A percentile compares a stretch with the other conserved stretches of the same genome.
phyloP scores from a whole-genome alignment of 306 rosid genomes.

The Cicer yamashitae region DNA sequence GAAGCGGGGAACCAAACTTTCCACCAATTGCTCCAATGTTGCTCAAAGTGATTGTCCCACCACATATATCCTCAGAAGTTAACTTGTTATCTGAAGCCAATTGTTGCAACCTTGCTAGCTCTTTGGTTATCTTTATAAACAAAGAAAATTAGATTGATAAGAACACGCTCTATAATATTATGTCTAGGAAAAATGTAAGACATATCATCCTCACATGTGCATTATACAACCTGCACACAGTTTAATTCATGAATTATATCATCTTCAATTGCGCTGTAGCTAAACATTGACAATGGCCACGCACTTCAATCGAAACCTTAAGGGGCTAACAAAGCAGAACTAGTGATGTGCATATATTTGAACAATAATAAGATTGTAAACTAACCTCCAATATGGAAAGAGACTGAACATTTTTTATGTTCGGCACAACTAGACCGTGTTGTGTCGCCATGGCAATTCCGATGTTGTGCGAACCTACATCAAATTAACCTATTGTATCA shows the following conservation, averaged over 20 bases:
- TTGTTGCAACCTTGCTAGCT: slow-evolving; percentile 80
- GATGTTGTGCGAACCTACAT: slow-evolving; percentile 84
- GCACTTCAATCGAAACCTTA: slow-evolving; percentile 19
- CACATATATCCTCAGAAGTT: slow-evolving; percentile 72
- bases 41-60: slow-evolving; percentile 89
- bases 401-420: slow-evolving; percentile 84
- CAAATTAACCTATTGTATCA: slow-evolving; percentile 37
- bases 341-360: neutral
- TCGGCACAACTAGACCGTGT: slow-evolving; percentile 89
- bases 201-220: slow-evolving; percentile 18
- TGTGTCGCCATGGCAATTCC: slow-evolving; percentile 95
- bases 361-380: slow-evolving; percentile 16
- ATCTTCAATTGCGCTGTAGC: slow-evolving; percentile 2
- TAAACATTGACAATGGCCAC: slow-evolving; percentile 14
- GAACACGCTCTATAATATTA: slow-evolving; percentile 24
- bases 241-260: slow-evolving; percentile 15
- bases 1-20: slow-evolving; percentile 88
- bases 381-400: slow-evolving; percentile 91
- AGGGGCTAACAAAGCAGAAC: slow-evolving; percentile 12
- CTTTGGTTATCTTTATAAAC: slow-evolving; percentile 75
- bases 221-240: neutral
- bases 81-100: slow-evolving; percentile 83
- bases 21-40: slow-evolving; percentile 97
- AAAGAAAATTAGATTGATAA: slow-evolving; percentile 15
- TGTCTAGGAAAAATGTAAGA: neutral